Conservation (phyloP, 192 early-diverging fungal species). For the Podochytrium sp. region DNA sequence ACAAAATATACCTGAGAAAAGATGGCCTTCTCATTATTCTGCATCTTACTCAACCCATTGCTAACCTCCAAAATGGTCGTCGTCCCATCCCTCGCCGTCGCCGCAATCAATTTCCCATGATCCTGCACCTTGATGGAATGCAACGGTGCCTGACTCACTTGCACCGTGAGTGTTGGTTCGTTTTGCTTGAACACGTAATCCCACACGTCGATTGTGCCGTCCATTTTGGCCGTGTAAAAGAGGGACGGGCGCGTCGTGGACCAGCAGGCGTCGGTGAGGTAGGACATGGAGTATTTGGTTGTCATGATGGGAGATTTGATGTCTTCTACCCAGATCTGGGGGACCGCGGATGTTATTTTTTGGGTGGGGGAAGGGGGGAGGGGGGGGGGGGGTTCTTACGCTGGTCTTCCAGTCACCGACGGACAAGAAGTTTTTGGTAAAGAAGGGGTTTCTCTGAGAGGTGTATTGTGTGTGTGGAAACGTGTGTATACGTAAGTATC, state of each 20-base stretch:
- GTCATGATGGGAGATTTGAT: conserved; percentile 61
- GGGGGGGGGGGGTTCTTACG: conserved; percentile 21
- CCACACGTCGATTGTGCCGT: conserved; percentile 64
- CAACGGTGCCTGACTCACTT: conserved; percentile 60
- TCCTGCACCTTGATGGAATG: conserved; percentile 65
- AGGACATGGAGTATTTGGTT: conserved; percentile 51
- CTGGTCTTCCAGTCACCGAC: conserved; percentile 66
- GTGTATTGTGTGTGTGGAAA: too few species aligned
- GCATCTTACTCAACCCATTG: conserved; percentile 52
- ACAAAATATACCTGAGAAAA: conserved; percentile 53
- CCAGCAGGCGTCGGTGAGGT: conserved; percentile 66
- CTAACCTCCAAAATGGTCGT: conserved; percentile 60
- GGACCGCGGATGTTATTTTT: background rate
- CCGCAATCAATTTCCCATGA: conserved; percentile 59
- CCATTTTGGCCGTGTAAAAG: conserved; percentile 62
- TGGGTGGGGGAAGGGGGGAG: background rate
- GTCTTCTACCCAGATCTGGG: conserved; percentile 67
- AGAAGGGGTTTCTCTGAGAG: conserved; percentile 67
- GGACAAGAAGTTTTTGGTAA: conserved; percentile 65
- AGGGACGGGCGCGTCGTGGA: conserved; percentile 59
- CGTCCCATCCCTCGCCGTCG: conserved; percentile 56
- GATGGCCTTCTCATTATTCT: conserved; percentile 60
- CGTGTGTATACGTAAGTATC: too few species aligned
- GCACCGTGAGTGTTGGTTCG: conserved; percentile 61
- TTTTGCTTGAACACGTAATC: conserved; percentile 65